Conservation (phyloP, 495 filamentous ascomycete species). For the Aspergillus campestris region DNA sequence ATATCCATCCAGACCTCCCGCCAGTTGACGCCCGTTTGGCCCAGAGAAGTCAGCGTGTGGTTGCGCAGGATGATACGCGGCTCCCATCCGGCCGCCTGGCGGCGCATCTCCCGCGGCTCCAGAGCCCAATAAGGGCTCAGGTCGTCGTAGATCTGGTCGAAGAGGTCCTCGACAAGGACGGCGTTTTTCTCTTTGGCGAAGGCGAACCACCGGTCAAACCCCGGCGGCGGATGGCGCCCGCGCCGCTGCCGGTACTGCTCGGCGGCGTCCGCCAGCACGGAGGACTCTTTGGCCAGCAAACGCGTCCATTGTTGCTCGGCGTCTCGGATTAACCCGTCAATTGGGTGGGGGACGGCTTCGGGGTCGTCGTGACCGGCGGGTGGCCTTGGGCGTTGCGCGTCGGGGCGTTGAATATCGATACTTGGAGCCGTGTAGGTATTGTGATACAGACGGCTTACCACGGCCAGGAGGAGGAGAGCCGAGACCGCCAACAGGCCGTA, state of each 20-base stretch:
- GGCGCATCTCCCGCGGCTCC: conserved; percentile 37
- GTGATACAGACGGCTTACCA: no score
- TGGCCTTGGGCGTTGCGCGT: no score
- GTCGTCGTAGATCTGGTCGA: conserved; percentile 47
- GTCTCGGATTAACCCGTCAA: conserved; percentile 4
- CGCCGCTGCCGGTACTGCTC: conserved; percentile 5
- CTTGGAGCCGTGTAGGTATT: no score
- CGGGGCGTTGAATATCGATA: no score
- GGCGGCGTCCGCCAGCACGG: conserved; percentile 2
- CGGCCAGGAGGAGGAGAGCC: no score
- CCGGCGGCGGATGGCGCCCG: conserved; percentile 43
- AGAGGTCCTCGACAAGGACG: conserved; percentile 53
- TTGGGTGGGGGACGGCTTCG: conserved; percentile 1
- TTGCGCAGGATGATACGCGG: conserved; percentile 11
- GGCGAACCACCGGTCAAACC: conserved; percentile 60
- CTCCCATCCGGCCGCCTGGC: not conserved
- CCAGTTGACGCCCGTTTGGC: not conserved
- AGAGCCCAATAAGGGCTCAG: conserved; percentile 54
- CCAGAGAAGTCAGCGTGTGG: conserved; percentile 1
- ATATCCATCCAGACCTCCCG: conserved; percentile 32
- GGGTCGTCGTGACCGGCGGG: no score
- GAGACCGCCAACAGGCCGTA: no score
- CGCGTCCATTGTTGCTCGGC: conserved; percentile 1
- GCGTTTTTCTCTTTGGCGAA: conserved; percentile 45
- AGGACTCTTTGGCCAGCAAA: not conserved